phyloP scores from a whole-genome alignment of 352 stramenopile species.

The Blastocystis sp. region DNA sequence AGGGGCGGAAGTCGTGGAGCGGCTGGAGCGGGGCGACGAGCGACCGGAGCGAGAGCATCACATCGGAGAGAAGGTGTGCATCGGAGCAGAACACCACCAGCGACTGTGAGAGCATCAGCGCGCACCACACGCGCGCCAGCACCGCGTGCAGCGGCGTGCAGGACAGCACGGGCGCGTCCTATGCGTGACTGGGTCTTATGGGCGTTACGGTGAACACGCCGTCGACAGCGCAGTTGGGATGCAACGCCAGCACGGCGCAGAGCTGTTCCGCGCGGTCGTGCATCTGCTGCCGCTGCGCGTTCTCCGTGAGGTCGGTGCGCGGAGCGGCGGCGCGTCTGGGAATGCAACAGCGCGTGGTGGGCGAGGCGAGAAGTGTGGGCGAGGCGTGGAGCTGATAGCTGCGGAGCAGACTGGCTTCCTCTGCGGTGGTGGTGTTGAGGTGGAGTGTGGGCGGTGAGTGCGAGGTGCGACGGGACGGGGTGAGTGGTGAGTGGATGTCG shows the following conservation, averaged over 20 bases:
- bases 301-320: background rate
- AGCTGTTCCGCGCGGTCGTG: background rate
- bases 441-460: background rate
- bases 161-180: background rate
- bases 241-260: background rate
- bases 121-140: background rate
- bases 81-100: background rate
- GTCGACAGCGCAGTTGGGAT: background rate
- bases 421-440: background rate
- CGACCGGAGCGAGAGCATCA: background rate
- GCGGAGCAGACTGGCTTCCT: background rate
- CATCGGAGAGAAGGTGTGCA: background rate
- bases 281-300: background rate
- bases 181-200: background rate
- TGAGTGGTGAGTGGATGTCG: too few species aligned
- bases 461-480: background rate
- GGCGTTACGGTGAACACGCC: background rate
- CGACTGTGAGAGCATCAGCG: constrained; percentile 3
- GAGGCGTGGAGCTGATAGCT: background rate
- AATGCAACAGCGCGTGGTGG: background rate
- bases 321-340: background rate
- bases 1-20: background rate
- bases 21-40: background rate
- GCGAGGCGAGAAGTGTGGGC: background rate
- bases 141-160: background rate